Percentiles rank a stretch among this genome's conserved stretches.
Evolutionary conservation across 2,329 filamentous ascomycete species (phyloP).

Genomic region (Byssoonygena ceratinophila): DNA sequence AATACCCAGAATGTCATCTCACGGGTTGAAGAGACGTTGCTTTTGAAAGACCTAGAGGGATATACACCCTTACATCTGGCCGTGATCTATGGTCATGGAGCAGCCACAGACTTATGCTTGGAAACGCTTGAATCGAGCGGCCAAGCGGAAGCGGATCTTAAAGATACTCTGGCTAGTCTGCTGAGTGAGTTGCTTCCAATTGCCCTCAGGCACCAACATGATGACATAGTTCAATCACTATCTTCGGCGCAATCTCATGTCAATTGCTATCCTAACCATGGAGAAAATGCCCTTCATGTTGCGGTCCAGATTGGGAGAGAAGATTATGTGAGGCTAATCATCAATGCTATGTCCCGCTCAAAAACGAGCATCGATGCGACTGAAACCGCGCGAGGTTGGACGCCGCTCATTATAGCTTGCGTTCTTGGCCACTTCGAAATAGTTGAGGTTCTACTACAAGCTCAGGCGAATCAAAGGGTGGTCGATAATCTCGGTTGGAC

Average conservation of each 20-base stretch:
- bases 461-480: conserved; percentile 19
- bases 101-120: conserved; percentile 11
- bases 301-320: conserved; percentile 19
- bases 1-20: not conserved
- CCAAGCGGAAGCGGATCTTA: not conserved
- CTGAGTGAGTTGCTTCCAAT: conserved; percentile 11
- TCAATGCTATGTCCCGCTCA: not conserved
- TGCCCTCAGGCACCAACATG: conserved; percentile 13
- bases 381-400: conserved; percentile 25
- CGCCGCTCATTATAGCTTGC: conserved; percentile 27
- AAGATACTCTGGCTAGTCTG: not conserved
- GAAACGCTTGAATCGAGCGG: not conserved
- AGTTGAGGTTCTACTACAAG: conserved; percentile 23
- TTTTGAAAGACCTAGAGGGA: conserved; percentile 6
- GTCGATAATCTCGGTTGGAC: conserved; percentile 27
- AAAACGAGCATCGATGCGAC: conserved; percentile 16
- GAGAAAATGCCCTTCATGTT: conserved; percentile 21
- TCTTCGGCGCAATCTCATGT: conserved; percentile 10
- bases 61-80: conserved; percentile 16
- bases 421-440: conserved; percentile 21
- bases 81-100: conserved; percentile 12
- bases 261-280: conserved; percentile 6
- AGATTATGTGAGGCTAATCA: conserved; percentile 16
- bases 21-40: not conserved
- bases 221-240: conserved; percentile 15